Base-by-base conservation (phyloP, 331 rosid genomes). In the Pyracantha coccinea region DNA sequence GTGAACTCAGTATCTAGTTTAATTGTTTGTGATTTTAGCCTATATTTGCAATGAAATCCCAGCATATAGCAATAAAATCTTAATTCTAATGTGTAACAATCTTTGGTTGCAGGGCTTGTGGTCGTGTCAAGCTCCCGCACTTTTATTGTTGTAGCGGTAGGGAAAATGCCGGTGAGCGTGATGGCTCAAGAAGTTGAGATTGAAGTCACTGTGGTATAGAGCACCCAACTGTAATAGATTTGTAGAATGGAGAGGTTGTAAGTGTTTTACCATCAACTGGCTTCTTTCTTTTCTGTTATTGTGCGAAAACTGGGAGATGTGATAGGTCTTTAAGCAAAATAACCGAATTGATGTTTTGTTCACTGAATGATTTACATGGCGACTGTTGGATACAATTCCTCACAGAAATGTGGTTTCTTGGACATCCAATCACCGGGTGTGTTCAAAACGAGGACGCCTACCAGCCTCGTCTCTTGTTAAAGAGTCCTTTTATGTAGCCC, bases 71-170 rank as follows among this genome's bases (percentile, higher is more conserved):
- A 16, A 24, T 57, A 35, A 9, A 27, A 35, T 16, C 25, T 35
- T 23, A 52, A 35, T 33, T 72, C 9, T 57, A 38, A 58, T 16
- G 2, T 14, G 0, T 11, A 25, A 13, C 54, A 28, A 47, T 38
- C 1, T n/a, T 50, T 72, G 52, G 65, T 62, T 76, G 71, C 88
- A 94, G 98, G 86, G 21, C 73, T 74, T 94, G 97, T 68, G 98
- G 97, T 75, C 84, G 83, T 52, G 97, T 83, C 71, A 89, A 89
- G 89, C 87, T 91, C 83, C 97, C 97, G 31, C 98, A 91, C 79
- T 93, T 83, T 86, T 93, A 61, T 70, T 93, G 98, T 83, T 93
- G 98, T 81, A 86, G 96, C 69, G 98, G 98, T 71, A 78, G 82
- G 59, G 91, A 77, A 66, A 61, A 69, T 53, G n/a, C 75, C 0